Base-by-base conservation (phyloP, 257 asterid species). In the Mitragyna speciosa region DNA sequence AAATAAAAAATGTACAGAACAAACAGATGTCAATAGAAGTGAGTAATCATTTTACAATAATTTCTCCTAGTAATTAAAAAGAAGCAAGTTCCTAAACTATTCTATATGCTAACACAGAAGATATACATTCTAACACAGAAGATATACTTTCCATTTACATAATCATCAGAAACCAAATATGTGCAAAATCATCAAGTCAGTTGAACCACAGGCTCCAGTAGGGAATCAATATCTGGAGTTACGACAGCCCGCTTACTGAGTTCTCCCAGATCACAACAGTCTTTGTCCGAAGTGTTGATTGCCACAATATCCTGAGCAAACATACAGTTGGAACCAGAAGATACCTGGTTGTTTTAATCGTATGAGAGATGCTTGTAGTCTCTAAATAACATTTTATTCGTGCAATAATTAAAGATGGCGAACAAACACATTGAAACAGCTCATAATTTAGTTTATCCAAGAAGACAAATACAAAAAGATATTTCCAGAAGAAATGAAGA, bases 211-310 rank as follows among this genome's bases (percentile, higher is more conserved):
- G 58, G 65, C 54, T 78, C 76, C 76, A 89, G 22, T 43, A 90
- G 72, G 5, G 76, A 77, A 81, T 90, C 95, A 8, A 90, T 41
- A 59, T 94, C 91, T 7, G 97, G 95, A 61, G 82, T 83, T 28
- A 92, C 87, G 19, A 89, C 80, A 47, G 89, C 97, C 43, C 79
- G 78, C 78, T 80, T 82, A 70, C 45, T 39, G 76, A 85, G 72
- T 58, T 81, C 87, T 61, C 97, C 97, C 15, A 92, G 63, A 2
- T 80, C 77, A 59, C 88, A 85, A 70, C 88, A 94, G 20, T 79
- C 82, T 79, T 78, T 77, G 2, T 82, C 77, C 16, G 17, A 52
- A 4, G 86, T 76, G 75, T 94, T 83, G 82, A 92, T 79, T 2
- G 92, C 90, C 75, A 80, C 84, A 17, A 87, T 87, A 69, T 78